These are phyloP conservation scores for Diaporthe vaccinii DNA, from an alignment of 2,329 filamentous ascomycete genomes.

Conservation along the genomic window DNA sequence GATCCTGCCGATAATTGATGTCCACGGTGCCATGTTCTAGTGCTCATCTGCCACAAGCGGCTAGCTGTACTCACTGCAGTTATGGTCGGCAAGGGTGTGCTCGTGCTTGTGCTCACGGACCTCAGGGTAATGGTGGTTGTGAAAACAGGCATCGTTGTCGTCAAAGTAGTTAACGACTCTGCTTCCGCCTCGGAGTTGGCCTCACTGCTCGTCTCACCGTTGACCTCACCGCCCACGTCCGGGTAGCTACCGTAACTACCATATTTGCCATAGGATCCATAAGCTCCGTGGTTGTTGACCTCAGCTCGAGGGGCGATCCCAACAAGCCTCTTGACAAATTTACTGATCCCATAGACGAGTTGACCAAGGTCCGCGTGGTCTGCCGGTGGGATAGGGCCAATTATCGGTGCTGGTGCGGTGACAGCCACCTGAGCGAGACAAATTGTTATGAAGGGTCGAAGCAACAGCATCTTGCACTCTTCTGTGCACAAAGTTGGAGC, in stretches of 20 bases:
- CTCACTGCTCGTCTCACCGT: neutral
- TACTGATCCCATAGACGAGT: neutral
- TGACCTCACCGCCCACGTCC: neutral
- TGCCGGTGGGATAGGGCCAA: neutral
- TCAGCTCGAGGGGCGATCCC: neutral
- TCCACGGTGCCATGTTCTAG: neutral
- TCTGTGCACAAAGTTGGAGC: neutral
- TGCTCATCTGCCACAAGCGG: neutral
- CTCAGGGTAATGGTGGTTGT: constrained; percentile 11
- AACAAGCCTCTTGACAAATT: neutral
- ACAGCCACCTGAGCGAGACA: neutral
- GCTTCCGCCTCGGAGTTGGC: neutral
- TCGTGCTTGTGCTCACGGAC: too few species aligned
- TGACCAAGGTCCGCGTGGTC: neutral
- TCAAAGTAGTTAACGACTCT: neutral
- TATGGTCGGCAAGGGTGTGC: neutral
- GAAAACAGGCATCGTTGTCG: neutral
- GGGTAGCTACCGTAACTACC: constrained; percentile 25
- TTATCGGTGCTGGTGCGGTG: constrained; percentile 4
- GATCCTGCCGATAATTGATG: too few species aligned
- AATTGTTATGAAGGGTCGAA: neutral
- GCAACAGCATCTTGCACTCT: constrained; percentile 2
- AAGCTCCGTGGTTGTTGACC: neutral
- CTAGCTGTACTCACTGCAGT: constrained; percentile 18
- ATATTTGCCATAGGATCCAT: constrained; percentile 25